Evolutionary conservation across 257 asterid species (phyloP), one percentile per base, ranked within the genome.

Genomic region (Knoxia roxburghii): DNA sequence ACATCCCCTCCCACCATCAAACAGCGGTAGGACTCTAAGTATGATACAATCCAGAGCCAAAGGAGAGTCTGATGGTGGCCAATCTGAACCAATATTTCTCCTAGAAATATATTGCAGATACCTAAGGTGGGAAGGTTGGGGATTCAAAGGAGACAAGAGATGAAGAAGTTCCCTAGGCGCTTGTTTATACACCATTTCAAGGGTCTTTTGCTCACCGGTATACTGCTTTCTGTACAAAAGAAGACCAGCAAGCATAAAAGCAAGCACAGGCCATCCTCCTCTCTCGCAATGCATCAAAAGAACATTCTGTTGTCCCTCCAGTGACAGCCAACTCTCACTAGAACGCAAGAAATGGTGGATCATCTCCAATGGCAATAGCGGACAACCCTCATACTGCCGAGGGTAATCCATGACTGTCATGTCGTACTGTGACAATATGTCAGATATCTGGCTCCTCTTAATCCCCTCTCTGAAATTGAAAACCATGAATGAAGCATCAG

Each of bases 401-500:
- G 99, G 99, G 76, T 94, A 94, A 72, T 94, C 99, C 99, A 94
- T 90, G 68, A 91, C 96, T 1, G 98, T 94, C 98, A 94, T 94
- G 76, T 89, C 99, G 68, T 90, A 89, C 86, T 86, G 95, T 68
- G 99, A 87, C 74, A 94, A 72, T 50, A 89, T 72, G 60, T 94
- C 99, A 26, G 97, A 90, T 76, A 90, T 77, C 62, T 87, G 92
- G 78, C 98, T 89, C 86, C 89, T 87, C 80, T 80, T 81, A 45
- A 85, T 88, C 33, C 96, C 96, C 85, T 89, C 96, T 74, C 89
- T 91, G 79, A 94, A 94, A 74, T 94, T 94, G 77, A 94, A 94
- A 65, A 94, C 99, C 98, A 94, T 94, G 82, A 90, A 89, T 70
- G 96, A 95, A 71, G 97, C 96, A 77, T 94, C 99, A 5, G 98